Evolutionary conservation across 1,139 yeast genomes (phyloP).

Genomic region (Candida buenavistaensis): DNA sequence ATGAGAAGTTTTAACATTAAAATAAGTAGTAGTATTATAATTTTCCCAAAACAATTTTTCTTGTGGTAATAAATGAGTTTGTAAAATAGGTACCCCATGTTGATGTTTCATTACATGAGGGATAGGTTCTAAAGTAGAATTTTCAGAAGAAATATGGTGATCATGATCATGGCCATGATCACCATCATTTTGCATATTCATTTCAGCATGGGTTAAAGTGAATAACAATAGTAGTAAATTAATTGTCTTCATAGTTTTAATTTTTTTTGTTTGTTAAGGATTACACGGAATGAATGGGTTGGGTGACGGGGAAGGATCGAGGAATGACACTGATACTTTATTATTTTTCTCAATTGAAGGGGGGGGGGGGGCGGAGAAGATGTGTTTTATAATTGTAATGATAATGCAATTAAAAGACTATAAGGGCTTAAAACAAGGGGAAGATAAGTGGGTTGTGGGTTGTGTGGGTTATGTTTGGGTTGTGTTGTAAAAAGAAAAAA

Average conservation of each 20-base stretch:
- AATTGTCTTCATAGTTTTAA: conserved; percentile 8
- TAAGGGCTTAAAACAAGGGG: too few relatives aligned
- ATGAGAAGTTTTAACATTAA: conserved; percentile 53
- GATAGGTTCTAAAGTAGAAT: conserved; percentile 24
- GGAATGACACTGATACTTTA: too few relatives aligned
- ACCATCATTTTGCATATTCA: conserved; percentile 13
- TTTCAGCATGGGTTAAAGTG: conserved; percentile 11
- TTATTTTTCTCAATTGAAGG: too few relatives aligned
- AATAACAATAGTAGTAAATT: conserved; percentile 11
- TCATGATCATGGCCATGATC: conserved; percentile 6
- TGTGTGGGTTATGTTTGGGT: too few relatives aligned
- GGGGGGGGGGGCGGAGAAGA: too few relatives aligned
- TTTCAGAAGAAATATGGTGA: neutral
- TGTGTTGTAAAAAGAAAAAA: too few relatives aligned
- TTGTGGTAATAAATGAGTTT: conserved; percentile 66
- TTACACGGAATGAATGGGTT: too few relatives aligned
- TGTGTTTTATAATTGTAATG: too few relatives aligned
- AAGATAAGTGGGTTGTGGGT: too few relatives aligned
- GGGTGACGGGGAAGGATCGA: too few relatives aligned
- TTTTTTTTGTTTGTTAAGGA: neutral
- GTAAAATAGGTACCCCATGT: conserved; percentile 78
- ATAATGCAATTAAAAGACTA: too few relatives aligned
- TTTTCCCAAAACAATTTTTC: conserved; percentile 77
- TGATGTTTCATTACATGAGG: conserved; percentile 55
- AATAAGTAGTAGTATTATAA: conserved; percentile 79